phyloP scores from a whole-genome alignment of 2,329 filamentous ascomycete species.

The Plectosphaerella sp. region DNA sequence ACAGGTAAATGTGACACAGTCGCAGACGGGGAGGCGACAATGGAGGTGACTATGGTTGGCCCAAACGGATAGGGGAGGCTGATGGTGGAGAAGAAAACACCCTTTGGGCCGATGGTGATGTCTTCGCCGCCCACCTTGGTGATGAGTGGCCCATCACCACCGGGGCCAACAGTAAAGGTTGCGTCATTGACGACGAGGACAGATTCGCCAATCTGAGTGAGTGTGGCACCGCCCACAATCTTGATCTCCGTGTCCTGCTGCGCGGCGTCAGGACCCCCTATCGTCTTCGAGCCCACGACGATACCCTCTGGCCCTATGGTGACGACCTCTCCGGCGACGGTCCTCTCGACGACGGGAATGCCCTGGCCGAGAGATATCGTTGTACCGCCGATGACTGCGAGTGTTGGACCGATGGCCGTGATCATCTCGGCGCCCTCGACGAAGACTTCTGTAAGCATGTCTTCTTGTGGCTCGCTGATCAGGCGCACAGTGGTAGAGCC shows the following conservation, averaged over 20 bases:
- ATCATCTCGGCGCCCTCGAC: slow-evolving; percentile 44
- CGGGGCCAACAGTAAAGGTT: slow-evolving; percentile 47
- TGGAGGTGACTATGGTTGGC: slow-evolving; percentile 34
- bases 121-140: slow-evolving; percentile 45
- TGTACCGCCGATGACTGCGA: slow-evolving; percentile 34
- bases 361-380: slow-evolving; percentile 40
- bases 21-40: slow-evolving; percentile 25
- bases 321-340: slow-evolving; percentile 47
- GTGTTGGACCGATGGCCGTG: slow-evolving; percentile 35
- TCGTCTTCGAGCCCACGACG: slow-evolving; percentile 30
- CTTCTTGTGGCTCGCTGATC: slow-evolving; percentile 17
- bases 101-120: slow-evolving; percentile 45
- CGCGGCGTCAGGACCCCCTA: slow-evolving; percentile 36
- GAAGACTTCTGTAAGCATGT: slow-evolving; percentile 35
- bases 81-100: slow-evolving; percentile 41
- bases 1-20: slow-evolving; percentile 8
- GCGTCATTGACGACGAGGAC: slow-evolving; percentile 43
- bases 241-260: slow-evolving; percentile 33
- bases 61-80: slow-evolving; percentile 42
- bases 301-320: slow-evolving; percentile 43
- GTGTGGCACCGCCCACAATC: slow-evolving; percentile 47
- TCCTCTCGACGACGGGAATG: slow-evolving; percentile 25
- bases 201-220: slow-evolving; percentile 44
- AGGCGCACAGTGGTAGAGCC: slow-evolving; percentile 11
- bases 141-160: slow-evolving; percentile 31